Evolutionary conservation across 768 basidiomycete genomes (phyloP).

Genomic region (Lactifluus piperatus): DNA sequence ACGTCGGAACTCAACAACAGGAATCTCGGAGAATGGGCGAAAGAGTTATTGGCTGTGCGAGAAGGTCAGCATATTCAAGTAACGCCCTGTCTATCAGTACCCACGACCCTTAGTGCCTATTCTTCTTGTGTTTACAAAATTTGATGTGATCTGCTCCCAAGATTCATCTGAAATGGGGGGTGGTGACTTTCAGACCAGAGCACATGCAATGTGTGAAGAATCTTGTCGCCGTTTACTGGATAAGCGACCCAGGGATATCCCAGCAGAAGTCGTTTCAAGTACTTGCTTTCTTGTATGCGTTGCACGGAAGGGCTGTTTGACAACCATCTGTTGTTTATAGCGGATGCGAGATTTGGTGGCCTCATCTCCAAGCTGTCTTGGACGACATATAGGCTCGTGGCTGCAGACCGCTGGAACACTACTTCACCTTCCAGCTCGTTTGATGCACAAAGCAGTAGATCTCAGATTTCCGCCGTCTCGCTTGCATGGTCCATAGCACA

Average conservation of each 20-base stretch:
- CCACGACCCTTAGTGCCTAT: not conserved
- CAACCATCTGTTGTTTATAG: not conserved
- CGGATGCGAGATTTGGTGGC: not conserved
- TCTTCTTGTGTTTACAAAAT: slow-evolving; percentile 4
- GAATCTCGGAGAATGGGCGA: not conserved
- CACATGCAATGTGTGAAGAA: not conserved
- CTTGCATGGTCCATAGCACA: slow-evolving; percentile 2
- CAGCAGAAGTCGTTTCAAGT: slow-evolving; percentile 7
- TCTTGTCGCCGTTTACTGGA: not conserved
- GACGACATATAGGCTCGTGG: not conserved
- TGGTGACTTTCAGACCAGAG: not conserved
- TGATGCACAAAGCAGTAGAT: not conserved
- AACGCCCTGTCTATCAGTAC: no score
- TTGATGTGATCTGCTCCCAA: not conserved
- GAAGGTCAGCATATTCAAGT: not conserved
- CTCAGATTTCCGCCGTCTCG: not conserved
- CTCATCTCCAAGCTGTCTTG: not conserved
- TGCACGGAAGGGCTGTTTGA: not conserved
- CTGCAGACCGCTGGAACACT: not conserved
- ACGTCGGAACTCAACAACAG: not conserved
- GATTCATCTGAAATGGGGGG: not conserved
- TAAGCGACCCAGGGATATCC: not conserved
- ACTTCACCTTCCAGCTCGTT: not conserved
- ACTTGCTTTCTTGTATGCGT: not conserved
- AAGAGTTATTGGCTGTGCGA: not conserved